phyloP scores from a whole-genome alignment of 2,329 filamentous ascomycete species.

The Aspergillus carbonarius region DNA sequence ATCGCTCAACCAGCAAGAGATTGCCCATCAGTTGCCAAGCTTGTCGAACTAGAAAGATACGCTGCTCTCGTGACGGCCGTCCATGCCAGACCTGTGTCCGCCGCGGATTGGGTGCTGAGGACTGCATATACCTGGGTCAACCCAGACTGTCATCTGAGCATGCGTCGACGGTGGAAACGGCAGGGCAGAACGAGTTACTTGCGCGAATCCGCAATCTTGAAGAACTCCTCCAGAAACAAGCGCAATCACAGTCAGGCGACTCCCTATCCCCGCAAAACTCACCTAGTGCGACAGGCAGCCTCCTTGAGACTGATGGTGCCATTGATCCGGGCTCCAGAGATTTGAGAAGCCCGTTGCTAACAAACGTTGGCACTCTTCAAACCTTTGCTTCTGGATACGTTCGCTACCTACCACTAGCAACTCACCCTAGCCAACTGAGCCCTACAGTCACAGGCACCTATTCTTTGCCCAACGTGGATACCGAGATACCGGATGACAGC shows the following conservation, averaged over 20 bases:
- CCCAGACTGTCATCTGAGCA: constrained; percentile 32
- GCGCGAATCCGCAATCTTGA: constrained; percentile 38
- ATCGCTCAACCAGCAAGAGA: constrained; percentile 33
- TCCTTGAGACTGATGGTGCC: constrained; percentile 26
- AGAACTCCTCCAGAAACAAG: constrained; percentile 36
- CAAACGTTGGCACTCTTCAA: constrained; percentile 30
- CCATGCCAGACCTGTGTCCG: constrained; percentile 43
- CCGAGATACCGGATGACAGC: constrained; percentile 30
- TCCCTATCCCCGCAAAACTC: constrained; percentile 28
- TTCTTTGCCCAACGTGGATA: constrained; percentile 26
- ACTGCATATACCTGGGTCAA: constrained; percentile 40
- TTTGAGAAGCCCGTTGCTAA: constrained; percentile 21
- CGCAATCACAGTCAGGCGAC: constrained; percentile 20
- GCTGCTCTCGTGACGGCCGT: constrained; percentile 39
- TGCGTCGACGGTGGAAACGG: constrained; percentile 20
- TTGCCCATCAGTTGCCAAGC: constrained; percentile 44
- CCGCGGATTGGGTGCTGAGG: constrained; percentile 37
- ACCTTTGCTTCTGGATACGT: constrained; percentile 37
- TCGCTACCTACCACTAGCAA: constrained; percentile 35
- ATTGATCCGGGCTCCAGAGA: constrained; percentile 21
- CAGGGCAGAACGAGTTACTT: constrained; percentile 33
- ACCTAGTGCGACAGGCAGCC: constrained; percentile 28
- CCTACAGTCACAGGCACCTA: constrained; percentile 25
- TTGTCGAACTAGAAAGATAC: constrained; percentile 42
- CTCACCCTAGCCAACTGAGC: constrained; percentile 33